Conservation (phyloP, 2,329 filamentous ascomycete genomes). For the Paecilomyces fulvus region DNA sequence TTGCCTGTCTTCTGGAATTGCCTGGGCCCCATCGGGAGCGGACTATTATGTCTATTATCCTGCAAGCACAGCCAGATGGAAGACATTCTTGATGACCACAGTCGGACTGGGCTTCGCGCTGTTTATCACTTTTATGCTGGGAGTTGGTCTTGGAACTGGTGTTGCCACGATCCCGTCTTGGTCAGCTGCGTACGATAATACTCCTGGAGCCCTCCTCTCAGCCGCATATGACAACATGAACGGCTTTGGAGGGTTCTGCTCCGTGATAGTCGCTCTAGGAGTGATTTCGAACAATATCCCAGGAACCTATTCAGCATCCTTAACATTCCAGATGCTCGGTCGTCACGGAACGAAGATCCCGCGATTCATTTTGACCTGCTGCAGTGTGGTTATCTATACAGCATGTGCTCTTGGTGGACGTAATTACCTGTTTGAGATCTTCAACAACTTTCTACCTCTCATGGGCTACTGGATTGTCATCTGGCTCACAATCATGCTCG, state of each 20-base stretch:
- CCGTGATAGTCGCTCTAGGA: slow-evolving; percentile 34
- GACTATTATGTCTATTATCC: slow-evolving; percentile 41
- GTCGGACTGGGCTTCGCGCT: slow-evolving; percentile 26
- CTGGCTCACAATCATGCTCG: slow-evolving; percentile 34
- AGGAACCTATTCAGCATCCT: slow-evolving; percentile 36
- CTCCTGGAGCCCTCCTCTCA: slow-evolving; percentile 30
- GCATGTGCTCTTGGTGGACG: slow-evolving; percentile 38
- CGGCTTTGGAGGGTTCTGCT: slow-evolving; percentile 36
- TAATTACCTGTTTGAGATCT: slow-evolving; percentile 36
- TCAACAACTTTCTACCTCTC: slow-evolving; percentile 37
- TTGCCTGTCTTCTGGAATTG: slow-evolving; percentile 25
- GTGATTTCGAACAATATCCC: slow-evolving; percentile 39
- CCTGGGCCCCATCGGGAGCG: slow-evolving; percentile 27
- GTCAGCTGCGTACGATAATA: slow-evolving; percentile 20
- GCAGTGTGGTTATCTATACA: slow-evolving; percentile 34
- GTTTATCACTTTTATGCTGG: slow-evolving; percentile 29
- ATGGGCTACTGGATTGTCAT: slow-evolving; percentile 41
- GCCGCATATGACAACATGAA: slow-evolving; percentile 31
- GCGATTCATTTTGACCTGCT: slow-evolving; percentile 34
- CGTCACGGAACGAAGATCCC: slow-evolving; percentile 30
- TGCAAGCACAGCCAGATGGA: slow-evolving; percentile 24
- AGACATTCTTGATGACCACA: slow-evolving; percentile 31
- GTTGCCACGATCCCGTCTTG: slow-evolving; percentile 17
- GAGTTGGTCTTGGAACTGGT: slow-evolving; percentile 34
- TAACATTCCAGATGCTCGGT: slow-evolving; percentile 38